These are phyloP conservation scores for Amanita brunnescens DNA, from an alignment of 768 basidiomycete genomes.

Conservation along the genomic window DNA sequence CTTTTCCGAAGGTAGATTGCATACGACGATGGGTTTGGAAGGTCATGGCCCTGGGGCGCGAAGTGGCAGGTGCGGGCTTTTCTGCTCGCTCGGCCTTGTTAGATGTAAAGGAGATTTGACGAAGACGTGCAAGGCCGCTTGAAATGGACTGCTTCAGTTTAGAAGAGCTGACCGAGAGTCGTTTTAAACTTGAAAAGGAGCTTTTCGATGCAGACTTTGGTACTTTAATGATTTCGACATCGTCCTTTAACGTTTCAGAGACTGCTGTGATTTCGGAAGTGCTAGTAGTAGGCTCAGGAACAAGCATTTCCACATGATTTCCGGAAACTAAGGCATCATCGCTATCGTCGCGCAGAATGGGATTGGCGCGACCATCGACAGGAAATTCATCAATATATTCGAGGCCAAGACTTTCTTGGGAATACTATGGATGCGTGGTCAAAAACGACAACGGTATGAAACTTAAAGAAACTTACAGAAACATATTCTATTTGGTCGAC, in stretches of 20 bases:
- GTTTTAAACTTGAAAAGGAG: neutral
- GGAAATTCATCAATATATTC: constrained; percentile 2
- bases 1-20: neutral
- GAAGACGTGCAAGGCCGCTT: neutral
- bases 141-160: neutral
- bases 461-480: neutral
- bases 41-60: neutral
- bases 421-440: neutral
- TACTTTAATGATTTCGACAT: neutral
- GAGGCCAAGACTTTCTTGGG: constrained; percentile 1
- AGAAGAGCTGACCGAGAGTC: neutral
- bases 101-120: neutral
- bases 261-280: neutral
- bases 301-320: too few relatives aligned
- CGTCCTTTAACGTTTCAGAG: neutral
- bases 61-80: neutral
- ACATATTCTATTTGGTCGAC: neutral
- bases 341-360: neutral
- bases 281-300: neutral
- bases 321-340: neutral
- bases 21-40: neutral
- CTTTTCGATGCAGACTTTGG: neutral
- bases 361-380: neutral
- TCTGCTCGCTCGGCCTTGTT: neutral
- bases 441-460: neutral